phyloP scores from a whole-genome alignment of 768 basidiomycete species.

The Bullera alba region DNA sequence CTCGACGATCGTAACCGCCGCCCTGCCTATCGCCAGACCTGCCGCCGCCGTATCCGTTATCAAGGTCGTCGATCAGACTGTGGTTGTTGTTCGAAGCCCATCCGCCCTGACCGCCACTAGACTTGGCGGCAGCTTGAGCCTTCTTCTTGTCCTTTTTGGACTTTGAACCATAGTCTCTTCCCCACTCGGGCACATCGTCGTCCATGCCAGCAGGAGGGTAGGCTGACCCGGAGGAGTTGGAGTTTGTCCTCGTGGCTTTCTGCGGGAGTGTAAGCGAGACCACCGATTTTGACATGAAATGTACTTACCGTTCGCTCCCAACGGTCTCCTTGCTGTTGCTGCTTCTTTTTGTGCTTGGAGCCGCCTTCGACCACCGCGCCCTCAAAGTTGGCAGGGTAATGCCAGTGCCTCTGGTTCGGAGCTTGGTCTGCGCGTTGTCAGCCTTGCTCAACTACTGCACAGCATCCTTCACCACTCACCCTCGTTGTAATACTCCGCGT shows the following conservation, averaged over 20 bases:
- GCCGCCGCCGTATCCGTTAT: background rate
- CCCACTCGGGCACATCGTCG: slow-evolving; percentile 46
- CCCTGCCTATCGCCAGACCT: background rate
- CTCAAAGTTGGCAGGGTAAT: slow-evolving; percentile 47
- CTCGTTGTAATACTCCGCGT: slow-evolving; percentile 44
- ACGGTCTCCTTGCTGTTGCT: slow-evolving; percentile 18
- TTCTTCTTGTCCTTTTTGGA: slow-evolving; percentile 14
- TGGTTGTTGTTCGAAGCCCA: slow-evolving; percentile 5
- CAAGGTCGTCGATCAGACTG: background rate
- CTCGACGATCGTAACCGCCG: slow-evolving; percentile 1
- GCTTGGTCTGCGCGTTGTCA: slow-evolving; percentile 28
- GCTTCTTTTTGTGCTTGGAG: slow-evolving; percentile 13
- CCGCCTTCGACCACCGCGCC: slow-evolving; percentile 36
- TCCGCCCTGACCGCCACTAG: slow-evolving; percentile 3
- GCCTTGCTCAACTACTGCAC: background rate
- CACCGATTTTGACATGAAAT: slow-evolving; percentile 1
- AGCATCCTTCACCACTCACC: slow-evolving; percentile 21
- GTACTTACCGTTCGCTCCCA: slow-evolving; percentile 27
- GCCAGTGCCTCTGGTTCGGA: slow-evolving; percentile 44
- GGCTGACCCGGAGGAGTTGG: slow-evolving; percentile 5
- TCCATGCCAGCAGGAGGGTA: slow-evolving; percentile 24
- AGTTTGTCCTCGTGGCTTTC: slow-evolving; percentile 9
- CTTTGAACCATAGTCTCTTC: slow-evolving; percentile 43
- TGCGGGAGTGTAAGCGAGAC: background rate
- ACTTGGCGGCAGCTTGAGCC: background rate